Percentiles rank a stretch among this genome's conserved stretches.
phyloP scores from a whole-genome alignment of 768 basidiomycete genomes.

The Postia placenta region DNA sequence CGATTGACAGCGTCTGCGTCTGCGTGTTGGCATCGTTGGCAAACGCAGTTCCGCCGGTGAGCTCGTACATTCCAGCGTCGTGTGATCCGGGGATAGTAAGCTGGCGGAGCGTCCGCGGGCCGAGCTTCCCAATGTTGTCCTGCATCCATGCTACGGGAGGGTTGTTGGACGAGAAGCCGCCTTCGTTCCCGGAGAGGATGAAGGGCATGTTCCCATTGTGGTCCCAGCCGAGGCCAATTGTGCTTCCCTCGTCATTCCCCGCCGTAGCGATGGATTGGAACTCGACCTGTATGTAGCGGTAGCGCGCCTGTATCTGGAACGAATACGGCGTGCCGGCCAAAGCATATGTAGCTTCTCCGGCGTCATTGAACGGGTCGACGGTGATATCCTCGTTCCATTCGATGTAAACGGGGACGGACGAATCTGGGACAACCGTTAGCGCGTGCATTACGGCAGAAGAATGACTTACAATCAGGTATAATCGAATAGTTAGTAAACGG shows the following conservation, averaged over 20 bases:
- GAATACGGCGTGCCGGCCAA: conserved; percentile 2
- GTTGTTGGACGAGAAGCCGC: conserved; percentile 5
- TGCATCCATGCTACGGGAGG: conserved; percentile 11
- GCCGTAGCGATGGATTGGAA: neutral
- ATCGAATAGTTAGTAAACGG: neutral
- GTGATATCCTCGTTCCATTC: neutral
- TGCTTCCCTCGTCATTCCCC: conserved; percentile 3
- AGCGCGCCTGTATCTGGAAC: conserved; percentile 5
- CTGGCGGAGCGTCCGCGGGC: conserved; percentile 6
- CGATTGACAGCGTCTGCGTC: neutral
- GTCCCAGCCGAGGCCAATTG: conserved; percentile 7
- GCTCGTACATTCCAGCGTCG: neutral
- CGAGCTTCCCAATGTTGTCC: conserved; percentile 1
- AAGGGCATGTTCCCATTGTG: conserved; percentile 4
- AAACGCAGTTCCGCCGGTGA: neutral
- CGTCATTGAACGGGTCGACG: neutral
- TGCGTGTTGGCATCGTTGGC: neutral
- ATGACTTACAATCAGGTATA: conserved; percentile 3
- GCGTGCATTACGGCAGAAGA: neutral
- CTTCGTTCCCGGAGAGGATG: conserved; percentile 6
- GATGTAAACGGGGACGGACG: neutral
- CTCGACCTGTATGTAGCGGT: conserved; percentile 1
- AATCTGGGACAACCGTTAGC: neutral
- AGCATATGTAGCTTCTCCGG: conserved; percentile 1
- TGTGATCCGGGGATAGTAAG: neutral